phyloP scores from a whole-genome alignment of 805 yeast species.

The Candida awuae region DNA sequence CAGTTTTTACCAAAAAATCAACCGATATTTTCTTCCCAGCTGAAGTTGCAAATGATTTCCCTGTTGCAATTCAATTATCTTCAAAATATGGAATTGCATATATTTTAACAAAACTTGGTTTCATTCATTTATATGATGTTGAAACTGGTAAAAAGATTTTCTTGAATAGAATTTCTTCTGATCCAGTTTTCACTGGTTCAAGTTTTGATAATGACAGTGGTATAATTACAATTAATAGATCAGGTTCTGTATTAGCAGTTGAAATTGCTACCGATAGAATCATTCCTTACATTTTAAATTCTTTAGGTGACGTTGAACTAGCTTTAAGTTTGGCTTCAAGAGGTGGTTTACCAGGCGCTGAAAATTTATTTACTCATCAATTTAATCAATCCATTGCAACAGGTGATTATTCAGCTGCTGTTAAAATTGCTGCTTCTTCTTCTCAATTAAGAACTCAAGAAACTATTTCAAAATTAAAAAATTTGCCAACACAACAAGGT shows the following conservation, averaged over 20 bases:
- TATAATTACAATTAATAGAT: slow-evolving; percentile 85
- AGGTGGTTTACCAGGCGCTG: slow-evolving; percentile 97
- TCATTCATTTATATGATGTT: slow-evolving; percentile 89
- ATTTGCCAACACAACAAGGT: slow-evolving; percentile 87
- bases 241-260: slow-evolving; percentile 91
- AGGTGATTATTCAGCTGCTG: slow-evolving; percentile 89
- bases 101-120: slow-evolving; percentile 90
- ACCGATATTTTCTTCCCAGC: slow-evolving; percentile 95
- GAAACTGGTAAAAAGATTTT: slow-evolving; percentile 89
- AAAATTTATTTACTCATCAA: slow-evolving; percentile 81
- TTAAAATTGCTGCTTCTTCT: slow-evolving; percentile 93
- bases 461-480: slow-evolving; percentile 87
- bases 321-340: slow-evolving; percentile 87
- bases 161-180: slow-evolving; percentile 93
- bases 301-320: slow-evolving; percentile 75
- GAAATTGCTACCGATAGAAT: slow-evolving; percentile 78
- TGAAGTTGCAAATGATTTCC: slow-evolving; percentile 94
- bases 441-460: slow-evolving; percentile 89
- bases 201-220: slow-evolving; percentile 68
- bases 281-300: slow-evolving; percentile 82
- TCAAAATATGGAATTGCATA: slow-evolving; percentile 80
- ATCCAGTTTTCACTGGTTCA: slow-evolving; percentile 87
- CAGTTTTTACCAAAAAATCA: slow-evolving; percentile 79
- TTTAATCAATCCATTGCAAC: slow-evolving; percentile 75
- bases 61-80: slow-evolving; percentile 83